phyloP scores from a whole-genome alignment of 345 rosid species.

The Arabidopsis suecica region DNA sequence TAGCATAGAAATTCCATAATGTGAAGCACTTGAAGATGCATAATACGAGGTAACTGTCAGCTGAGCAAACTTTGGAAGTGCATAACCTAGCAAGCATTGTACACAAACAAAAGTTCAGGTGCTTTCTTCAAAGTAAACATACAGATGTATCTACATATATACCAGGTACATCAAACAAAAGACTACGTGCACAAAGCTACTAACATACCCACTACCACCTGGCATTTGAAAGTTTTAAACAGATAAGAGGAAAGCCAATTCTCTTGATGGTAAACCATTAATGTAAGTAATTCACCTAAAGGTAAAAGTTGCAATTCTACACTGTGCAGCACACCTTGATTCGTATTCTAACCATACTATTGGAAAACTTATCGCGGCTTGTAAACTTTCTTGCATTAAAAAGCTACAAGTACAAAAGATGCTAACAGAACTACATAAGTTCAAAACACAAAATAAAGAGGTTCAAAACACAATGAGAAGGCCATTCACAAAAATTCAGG shows the following conservation, averaged over 20 bases:
- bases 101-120: slow-evolving; percentile 18
- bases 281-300: slow-evolving; percentile 4
- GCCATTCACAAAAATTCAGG: background rate
- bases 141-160: background rate
- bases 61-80: slow-evolving; percentile 83
- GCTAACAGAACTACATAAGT: slow-evolving; percentile 8
- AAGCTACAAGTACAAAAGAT: background rate
- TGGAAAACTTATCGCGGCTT: background rate
- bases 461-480: slow-evolving; percentile 15
- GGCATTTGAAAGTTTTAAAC: slow-evolving; percentile 3
- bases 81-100: slow-evolving; percentile 61
- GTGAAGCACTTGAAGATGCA: slow-evolving; percentile 92
- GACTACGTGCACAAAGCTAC: slow-evolving; percentile 13
- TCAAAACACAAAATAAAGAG: background rate
- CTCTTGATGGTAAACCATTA: background rate
- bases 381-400: background rate
- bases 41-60: slow-evolving; percentile 87
- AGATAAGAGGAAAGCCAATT: background rate
- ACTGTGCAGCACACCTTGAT: background rate
- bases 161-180: slow-evolving; percentile 9
- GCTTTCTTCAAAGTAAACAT: slow-evolving; percentile 11
- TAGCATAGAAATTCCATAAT: slow-evolving; percentile 80
- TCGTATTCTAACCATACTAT: background rate
- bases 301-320: slow-evolving; percentile 10
- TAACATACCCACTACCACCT: slow-evolving; percentile 19